A percentile compares a stretch with the other conserved stretches of the same genome.
These are phyloP conservation scores for Scalesia atractyloides DNA, from an alignment of 129 eudicot genomes.

Conservation along the genomic window DNA sequence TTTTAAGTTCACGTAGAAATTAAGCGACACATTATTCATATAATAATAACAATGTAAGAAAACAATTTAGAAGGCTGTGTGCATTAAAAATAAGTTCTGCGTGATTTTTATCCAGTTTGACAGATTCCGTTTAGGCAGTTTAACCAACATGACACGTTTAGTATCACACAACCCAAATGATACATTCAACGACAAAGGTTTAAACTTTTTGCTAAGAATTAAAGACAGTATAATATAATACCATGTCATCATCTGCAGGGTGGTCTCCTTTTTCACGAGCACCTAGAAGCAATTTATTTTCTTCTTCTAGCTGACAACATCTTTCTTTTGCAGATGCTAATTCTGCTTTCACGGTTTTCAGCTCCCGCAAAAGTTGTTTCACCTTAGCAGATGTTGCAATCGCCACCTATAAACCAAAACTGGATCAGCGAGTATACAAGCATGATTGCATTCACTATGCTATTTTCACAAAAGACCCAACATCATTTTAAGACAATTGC, in stretches of 20 bases:
- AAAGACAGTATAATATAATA: constrained; percentile 19
- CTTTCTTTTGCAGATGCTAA: constrained; percentile 67
- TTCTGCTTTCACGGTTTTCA: constrained; percentile 80
- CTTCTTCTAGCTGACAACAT: constrained; percentile 79
- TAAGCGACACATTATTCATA: neutral
- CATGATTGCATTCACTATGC: neutral
- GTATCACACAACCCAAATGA: neutral
- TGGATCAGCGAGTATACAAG: neutral
- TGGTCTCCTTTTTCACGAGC: constrained; percentile 56
- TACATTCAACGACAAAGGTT: neutral
- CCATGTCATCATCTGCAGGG: constrained; percentile 87
- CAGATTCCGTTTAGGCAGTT: neutral
- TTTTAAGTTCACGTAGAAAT: neutral
- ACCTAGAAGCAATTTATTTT: constrained; percentile 68
- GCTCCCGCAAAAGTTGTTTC: constrained; percentile 71
- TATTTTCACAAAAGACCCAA: neutral
- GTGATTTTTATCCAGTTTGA: neutral
- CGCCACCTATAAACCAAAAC: constrained; percentile 56
- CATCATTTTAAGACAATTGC: neutral
- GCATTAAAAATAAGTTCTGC: neutral
- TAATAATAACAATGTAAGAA: neutral
- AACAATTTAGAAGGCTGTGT: neutral
- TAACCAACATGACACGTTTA: neutral
- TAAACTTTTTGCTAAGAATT: neutral
- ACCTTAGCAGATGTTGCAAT: constrained; percentile 88